These are phyloP conservation scores for Fraxinus greggii DNA, from an alignment of 305 asterid genomes.

Conservation along the genomic window DNA sequence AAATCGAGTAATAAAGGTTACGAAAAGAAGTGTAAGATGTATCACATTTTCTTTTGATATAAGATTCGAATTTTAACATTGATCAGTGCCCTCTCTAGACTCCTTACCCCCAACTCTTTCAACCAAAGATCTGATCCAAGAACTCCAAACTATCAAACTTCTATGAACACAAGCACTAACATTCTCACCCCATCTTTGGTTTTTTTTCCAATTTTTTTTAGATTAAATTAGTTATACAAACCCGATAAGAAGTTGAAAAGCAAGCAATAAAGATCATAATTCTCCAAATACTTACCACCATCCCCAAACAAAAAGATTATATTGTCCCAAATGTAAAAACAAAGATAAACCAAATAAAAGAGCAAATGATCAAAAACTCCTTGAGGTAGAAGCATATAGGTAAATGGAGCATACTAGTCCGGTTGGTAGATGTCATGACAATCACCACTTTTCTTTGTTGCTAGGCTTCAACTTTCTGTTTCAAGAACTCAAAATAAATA, in stretches of 20 bases:
- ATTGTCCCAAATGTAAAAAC: background rate
- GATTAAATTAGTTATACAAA: no score
- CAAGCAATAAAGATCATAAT: background rate
- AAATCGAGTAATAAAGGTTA: no score
- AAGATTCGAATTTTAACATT: background rate
- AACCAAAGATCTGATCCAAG: background rate
- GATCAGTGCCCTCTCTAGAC: background rate
- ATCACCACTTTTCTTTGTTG: background rate
- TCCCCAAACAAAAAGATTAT: background rate
- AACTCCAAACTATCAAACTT: background rate
- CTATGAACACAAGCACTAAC: background rate
- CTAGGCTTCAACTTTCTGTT: background rate
- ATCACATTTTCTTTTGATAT: background rate
- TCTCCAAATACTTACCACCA: background rate
- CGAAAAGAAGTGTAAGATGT: background rate
- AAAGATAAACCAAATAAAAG: background rate
- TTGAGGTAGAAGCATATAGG: background rate
- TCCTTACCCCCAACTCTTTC: background rate
- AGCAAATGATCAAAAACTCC: background rate
- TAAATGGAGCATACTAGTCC: background rate
- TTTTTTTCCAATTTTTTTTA: no score
- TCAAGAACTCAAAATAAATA: background rate
- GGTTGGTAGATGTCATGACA: background rate
- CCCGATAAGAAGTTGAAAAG: background rate
- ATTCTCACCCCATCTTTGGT: background rate